phyloP scores from a whole-genome alignment of 768 basidiomycete species.

The Leccinellum luteum region DNA sequence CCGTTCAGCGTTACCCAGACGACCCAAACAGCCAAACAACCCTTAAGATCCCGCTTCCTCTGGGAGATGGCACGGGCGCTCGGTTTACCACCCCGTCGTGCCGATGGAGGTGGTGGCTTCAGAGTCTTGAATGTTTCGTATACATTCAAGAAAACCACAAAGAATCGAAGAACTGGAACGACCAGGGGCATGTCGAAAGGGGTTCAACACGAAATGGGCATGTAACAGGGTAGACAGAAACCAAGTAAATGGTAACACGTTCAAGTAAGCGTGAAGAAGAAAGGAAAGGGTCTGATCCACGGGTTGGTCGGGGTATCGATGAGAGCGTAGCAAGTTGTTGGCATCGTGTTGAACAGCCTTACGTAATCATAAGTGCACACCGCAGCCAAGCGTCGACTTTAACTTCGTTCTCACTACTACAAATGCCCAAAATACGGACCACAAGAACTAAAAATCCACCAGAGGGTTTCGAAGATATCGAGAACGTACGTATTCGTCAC shows the following conservation, averaged over 20 bases:
- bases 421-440: slow-evolving; percentile 93
- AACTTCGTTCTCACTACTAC: background rate
- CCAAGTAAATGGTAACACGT: background rate
- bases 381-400: no score
- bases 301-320: slow-evolving; percentile 14
- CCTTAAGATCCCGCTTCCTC: slow-evolving; percentile 84
- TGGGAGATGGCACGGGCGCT: slow-evolving; percentile 67
- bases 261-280: background rate
- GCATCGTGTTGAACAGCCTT: slow-evolving; percentile 16
- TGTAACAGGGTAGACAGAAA: slow-evolving; percentile 4
- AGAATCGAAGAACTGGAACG: slow-evolving; percentile 60
- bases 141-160: slow-evolving; percentile 74
- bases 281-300: slow-evolving; percentile 8
- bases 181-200: slow-evolving; percentile 59
- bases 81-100: slow-evolving; percentile 51
- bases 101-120: slow-evolving; percentile 57
- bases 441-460: slow-evolving; percentile 91
- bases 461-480: slow-evolving; percentile 95
- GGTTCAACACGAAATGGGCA: slow-evolving; percentile 8
- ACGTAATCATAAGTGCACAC: slow-evolving; percentile 16
- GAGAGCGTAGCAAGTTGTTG: slow-evolving; percentile 6
- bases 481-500: slow-evolving; percentile 47
- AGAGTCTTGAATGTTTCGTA: slow-evolving; percentile 85
- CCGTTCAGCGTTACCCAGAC: slow-evolving; percentile 62
- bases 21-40: slow-evolving; percentile 79